phyloP scores from a whole-genome alignment of 345 rosid species.

The Schrenkiella parvula region DNA sequence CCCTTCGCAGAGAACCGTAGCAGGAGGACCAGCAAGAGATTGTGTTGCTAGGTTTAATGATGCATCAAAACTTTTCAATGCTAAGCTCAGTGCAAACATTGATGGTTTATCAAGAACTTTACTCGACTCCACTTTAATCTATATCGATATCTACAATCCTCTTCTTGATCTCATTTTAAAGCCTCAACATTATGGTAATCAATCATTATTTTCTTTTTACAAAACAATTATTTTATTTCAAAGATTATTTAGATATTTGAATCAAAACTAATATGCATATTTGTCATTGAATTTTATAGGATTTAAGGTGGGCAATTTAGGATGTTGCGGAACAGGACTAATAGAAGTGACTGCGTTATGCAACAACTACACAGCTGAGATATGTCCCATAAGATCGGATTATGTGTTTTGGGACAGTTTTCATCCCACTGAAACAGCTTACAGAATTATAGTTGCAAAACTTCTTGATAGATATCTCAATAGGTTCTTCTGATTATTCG shows the following conservation, averaged over 20 bases:
- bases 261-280: neutral
- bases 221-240: neutral
- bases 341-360: constrained; percentile 54
- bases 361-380: constrained; percentile 17
- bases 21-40: constrained; percentile 29
- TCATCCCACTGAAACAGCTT: constrained; percentile 66
- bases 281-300: constrained; percentile 31
- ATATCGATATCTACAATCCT: constrained; percentile 40
- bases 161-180: constrained; percentile 42
- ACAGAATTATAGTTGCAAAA: constrained; percentile 30
- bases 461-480: constrained; percentile 19
- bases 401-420: constrained; percentile 76
- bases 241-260: neutral
- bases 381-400: constrained; percentile 45
- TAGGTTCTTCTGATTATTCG: constrained; percentile 3
- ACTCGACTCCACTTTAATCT: constrained; percentile 29
- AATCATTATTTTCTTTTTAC: neutral
- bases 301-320: constrained; percentile 44
- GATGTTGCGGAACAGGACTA: constrained; percentile 77
- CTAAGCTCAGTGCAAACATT: constrained; percentile 21
- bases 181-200: constrained; percentile 43
- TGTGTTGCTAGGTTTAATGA: constrained; percentile 26
- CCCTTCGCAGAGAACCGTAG: constrained; percentile 36
- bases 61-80: constrained; percentile 24
- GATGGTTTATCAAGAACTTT: constrained; percentile 19